Evolutionary conservation across 345 rosid genomes (phyloP), one percentile per base, ranked within the genome.

Genomic region (Viola odorata): DNA sequence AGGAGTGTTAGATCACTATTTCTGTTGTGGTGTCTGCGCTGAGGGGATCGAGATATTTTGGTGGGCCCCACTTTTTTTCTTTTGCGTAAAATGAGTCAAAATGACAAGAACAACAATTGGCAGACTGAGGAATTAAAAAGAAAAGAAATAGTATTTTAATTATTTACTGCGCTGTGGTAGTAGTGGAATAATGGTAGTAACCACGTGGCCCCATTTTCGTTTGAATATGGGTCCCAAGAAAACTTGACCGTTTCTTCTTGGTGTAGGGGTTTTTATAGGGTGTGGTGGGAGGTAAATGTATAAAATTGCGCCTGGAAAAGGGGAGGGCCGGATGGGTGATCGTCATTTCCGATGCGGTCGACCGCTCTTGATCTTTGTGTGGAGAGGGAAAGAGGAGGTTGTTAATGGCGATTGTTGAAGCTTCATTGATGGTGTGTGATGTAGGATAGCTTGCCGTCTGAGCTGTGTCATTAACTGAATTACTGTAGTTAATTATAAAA

Each of bases 171-270:
- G 57, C 57, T 17, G 4, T 23, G 41, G 10, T 38, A 10, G 37
- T 47, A 10, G 50, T 11, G 11, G 50, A 13, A 47, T 47, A 47
- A n/a, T 5, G 17, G 23, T 14, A 14, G 15, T 16, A 7, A 48
- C 56, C 62, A 57, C 69, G 50, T 8, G 70, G 70, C 50, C 58
- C 63, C 32, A 62, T 41, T 50, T 11, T 41, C n/a, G 7, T 15
- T 9, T 2, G 54, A 6, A 11, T 23, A 7, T 53, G 42, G 51
- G 11, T 8, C 44, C 40, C 5, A 17, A 10, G 1, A 8, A 40
- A 37, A 54, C 53, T 59, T 59, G 60, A 67, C 70, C 70, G 70
- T 67, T 67, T 32, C 14, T 12, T 37, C 14, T 23, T 23, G 32
- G 32, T 23, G 32, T 23, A 2, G 32, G 32, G 32, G 32, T 23